Base-by-base conservation (phyloP, 164 flowering plant genomes). In the Magnolia kwangsiensis region DNA sequence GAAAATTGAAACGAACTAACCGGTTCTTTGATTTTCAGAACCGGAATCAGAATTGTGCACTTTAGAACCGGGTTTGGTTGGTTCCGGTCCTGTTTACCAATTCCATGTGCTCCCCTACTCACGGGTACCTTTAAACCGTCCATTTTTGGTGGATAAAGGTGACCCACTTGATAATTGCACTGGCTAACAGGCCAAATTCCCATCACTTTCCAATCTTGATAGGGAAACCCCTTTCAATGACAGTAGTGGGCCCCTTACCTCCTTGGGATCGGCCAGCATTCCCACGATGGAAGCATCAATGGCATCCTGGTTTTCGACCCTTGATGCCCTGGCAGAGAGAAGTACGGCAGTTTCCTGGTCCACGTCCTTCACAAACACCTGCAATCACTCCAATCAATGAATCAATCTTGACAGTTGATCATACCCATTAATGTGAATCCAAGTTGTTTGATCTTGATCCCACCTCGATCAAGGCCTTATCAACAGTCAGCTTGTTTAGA, bases 401-500 rank as follows among this genome's bases (percentile, higher is more conserved):
- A 69, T 45, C 2, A 8, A 37, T 49, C 21, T 4, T 8, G 14
- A 29, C 49, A 10, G 45, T 24, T 10, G n/a, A 10, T 29, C 50
- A 10, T 6, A 66, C 19, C 20, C 8, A 63, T 18, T 16, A 4
- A 63, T 63, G 66, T 37, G 66, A 21, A 24, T 8, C 29, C 23
- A 20, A 67, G 11, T 50, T 16, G 19, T 31, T 31, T 29, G 16
- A 27, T 70, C n/a, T 9, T 20, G 55, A 72, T 69, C 67, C 31
- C 51, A 80, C 84, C 82, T 82, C 89, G 51, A 88, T 84, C 68
- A 88, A 51, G 72, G 1, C 66, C 76, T 86, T 90, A 78, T 94
- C 97, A 3, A 94, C 97, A 0, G 89, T 88, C 4, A 94, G 93
- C 87, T 94, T 92, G 88, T 92, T 94, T 55, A 94, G 94, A 58